phyloP scores from a whole-genome alignment of 2,329 filamentous ascomycete species.

The Ophiosphaerella herpotricha region DNA sequence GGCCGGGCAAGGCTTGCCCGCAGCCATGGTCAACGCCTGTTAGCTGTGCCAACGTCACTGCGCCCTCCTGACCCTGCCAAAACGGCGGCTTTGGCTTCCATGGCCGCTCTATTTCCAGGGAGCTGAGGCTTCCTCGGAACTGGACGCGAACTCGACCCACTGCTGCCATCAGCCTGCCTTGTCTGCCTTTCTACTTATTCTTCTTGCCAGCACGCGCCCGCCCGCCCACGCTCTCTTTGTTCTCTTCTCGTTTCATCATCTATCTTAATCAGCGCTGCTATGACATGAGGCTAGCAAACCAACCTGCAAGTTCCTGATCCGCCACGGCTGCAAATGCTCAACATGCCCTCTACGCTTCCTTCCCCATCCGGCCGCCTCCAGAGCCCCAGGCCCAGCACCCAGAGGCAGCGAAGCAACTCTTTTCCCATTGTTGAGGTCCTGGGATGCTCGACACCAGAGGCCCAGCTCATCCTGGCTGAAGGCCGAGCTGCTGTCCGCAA shows the following conservation, averaged over 20 bases:
- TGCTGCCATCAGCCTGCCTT: conserved; percentile 28
- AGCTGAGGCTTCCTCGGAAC: conserved; percentile 11
- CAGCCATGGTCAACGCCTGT: conserved; percentile 24
- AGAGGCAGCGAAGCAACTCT: conserved; percentile 44
- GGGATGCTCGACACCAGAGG: conserved; percentile 43
- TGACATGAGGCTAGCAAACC: conserved; percentile 15
- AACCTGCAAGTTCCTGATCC: neutral
- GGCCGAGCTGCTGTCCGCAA: conserved; percentile 41
- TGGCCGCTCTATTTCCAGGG: conserved; percentile 29
- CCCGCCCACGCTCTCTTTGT: conserved; percentile 1
- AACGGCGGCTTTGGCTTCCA: conserved; percentile 18
- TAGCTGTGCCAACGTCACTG: conserved; percentile 38
- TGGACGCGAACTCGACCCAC: conserved; percentile 32
- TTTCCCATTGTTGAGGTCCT: conserved; percentile 41
- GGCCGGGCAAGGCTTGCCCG: conserved; percentile 34
- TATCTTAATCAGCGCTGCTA: conserved; percentile 24
- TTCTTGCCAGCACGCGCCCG: neutral
- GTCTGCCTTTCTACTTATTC: conserved; percentile 25
- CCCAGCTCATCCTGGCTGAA: conserved; percentile 41
- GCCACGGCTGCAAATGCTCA: conserved; percentile 19
- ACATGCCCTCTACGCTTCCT: conserved; percentile 36
- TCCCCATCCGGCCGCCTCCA: conserved; percentile 18
- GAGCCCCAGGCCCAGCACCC: conserved; percentile 26
- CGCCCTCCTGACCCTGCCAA: conserved; percentile 10
- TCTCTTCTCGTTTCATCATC: conserved; percentile 10